These are phyloP conservation scores for Syzygium malaccense DNA, from an alignment of 441 rosid species.

Conservation along the genomic window DNA sequence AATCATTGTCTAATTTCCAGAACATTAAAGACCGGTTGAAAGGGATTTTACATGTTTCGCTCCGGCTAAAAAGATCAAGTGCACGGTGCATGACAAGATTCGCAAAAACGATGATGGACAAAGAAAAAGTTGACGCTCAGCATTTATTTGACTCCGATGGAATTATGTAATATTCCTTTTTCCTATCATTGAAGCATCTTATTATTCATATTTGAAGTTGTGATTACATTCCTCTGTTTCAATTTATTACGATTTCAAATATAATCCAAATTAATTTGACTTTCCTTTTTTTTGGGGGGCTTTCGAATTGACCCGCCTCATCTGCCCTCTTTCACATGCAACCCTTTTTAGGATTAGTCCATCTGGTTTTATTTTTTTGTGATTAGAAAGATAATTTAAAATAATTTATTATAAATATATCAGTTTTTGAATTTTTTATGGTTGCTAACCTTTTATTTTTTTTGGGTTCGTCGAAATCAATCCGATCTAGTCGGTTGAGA, in stretches of 20 bases:
- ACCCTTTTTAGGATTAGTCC: neutral
- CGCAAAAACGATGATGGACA: neutral
- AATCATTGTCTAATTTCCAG: too few species aligned
- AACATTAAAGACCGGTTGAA: too few species aligned
- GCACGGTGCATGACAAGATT: neutral
- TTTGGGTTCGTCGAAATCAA: too few species aligned
- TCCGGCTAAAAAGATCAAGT: neutral
- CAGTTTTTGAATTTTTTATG: too few species aligned
- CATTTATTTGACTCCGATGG: neutral
- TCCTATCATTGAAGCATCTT: neutral
- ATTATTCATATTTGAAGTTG: too few species aligned
- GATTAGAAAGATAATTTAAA: too few species aligned
- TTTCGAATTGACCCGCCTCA: neutral
- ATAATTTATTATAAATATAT: too few species aligned
- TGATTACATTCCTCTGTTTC: too few species aligned
- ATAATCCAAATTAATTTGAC: neutral
- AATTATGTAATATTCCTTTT: neutral
- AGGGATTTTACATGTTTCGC: too few species aligned
- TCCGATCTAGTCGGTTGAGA: too few species aligned
- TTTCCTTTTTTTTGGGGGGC: neutral
- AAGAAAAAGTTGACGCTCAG: neutral
- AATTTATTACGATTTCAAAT: neutral
- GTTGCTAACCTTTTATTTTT: too few species aligned
- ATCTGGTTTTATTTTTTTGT: neutral
- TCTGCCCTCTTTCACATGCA: accelerated